Evolutionary conservation across 2,329 filamentous ascomycete genomes (phyloP).

Genomic region (Xylaria sp.): DNA sequence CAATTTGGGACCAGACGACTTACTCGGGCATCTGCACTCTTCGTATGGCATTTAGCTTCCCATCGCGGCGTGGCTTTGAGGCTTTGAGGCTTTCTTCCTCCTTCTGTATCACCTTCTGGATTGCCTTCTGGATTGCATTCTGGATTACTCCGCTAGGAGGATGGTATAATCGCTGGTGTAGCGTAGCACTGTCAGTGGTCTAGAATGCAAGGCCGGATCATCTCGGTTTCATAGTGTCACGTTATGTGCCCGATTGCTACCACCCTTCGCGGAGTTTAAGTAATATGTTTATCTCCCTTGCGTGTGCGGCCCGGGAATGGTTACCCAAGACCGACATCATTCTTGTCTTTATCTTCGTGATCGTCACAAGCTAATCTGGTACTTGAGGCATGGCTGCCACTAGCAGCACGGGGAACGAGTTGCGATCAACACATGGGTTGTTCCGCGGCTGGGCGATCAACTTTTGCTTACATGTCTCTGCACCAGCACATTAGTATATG

Average conservation of each 20-base stretch:
- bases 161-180: neutral
- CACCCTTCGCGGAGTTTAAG: neutral
- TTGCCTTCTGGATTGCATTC: neutral
- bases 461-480: slow-evolving; percentile 7
- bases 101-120: neutral
- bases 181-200: neutral
- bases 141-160: neutral
- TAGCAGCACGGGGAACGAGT: neutral
- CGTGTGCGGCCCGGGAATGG: neutral
- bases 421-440: slow-evolving; percentile 20
- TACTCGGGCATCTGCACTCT: slow-evolving; percentile 13
- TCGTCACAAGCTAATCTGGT: no score
- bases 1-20: slow-evolving; percentile 8
- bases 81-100: neutral
- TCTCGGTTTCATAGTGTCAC: neutral
- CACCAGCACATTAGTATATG: no score
- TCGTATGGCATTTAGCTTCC: slow-evolving; percentile 18
- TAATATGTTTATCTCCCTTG: neutral
- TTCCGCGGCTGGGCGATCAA: slow-evolving; percentile 11
- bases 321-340: no score
- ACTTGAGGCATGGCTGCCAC: no score
- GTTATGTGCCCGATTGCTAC: neutral
- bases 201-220: neutral
- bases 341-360: no score
- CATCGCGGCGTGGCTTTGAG: neutral